These are phyloP conservation scores for Populus hybrid DNA, from an alignment of 441 rosid genomes.

Conservation along the genomic window DNA sequence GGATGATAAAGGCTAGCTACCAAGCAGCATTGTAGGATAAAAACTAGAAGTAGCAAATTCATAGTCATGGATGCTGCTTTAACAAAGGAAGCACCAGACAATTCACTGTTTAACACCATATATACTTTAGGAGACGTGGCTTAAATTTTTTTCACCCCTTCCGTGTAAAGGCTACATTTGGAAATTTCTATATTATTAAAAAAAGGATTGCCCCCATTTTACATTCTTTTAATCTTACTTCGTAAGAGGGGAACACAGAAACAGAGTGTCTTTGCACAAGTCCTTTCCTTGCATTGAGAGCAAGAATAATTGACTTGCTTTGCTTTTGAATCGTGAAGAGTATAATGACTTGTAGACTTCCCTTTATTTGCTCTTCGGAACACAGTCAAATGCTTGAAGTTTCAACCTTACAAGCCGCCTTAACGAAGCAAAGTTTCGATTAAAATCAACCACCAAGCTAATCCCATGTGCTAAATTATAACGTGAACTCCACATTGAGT, in stretches of 20 bases:
- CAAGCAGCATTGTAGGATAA: slow-evolving; percentile 30
- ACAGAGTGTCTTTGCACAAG: neutral
- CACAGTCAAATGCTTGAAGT: slow-evolving; percentile 11
- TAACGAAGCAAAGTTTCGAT: neutral
- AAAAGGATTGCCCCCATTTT: neutral
- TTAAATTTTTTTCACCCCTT: neutral
- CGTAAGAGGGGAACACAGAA: neutral
- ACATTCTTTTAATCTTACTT: neutral
- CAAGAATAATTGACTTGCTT: slow-evolving; percentile 17
- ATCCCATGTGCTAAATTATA: neutral
- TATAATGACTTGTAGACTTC: neutral
- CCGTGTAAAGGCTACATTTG: neutral
- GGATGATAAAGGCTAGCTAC: slow-evolving; percentile 47
- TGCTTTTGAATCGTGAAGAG: slow-evolving; percentile 14
- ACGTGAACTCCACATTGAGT: neutral
- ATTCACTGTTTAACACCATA: slow-evolving; percentile 4
- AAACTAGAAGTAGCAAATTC: slow-evolving; percentile 23
- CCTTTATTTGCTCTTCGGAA: neutral
- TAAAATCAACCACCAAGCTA: neutral
- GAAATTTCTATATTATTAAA: neutral
- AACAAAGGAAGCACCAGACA: neutral
- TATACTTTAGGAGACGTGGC: neutral
- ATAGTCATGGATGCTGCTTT: slow-evolving; percentile 32
- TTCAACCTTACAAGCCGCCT: neutral
- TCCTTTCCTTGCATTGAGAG: slow-evolving; percentile 31